Percentiles rank a stretch among this genome's conserved stretches.
Evolutionary conservation across 2,329 filamentous ascomycete genomes (phyloP).

Genomic region (Pezicula radicicola): DNA sequence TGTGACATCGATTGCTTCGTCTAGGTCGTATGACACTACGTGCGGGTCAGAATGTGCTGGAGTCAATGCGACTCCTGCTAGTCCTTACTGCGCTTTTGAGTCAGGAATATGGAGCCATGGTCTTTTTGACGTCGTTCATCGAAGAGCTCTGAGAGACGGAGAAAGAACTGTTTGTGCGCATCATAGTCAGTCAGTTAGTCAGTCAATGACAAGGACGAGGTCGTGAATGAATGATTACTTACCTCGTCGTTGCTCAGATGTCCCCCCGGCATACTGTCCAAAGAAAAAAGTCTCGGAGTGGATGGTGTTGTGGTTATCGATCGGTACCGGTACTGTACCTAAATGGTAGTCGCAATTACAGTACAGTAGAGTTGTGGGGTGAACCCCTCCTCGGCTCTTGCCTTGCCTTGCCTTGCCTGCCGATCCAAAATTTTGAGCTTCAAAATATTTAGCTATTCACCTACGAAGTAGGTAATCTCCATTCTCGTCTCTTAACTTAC

Average conservation of each 20-base stretch:
- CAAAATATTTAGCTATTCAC: neutral
- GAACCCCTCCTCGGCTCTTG: neutral
- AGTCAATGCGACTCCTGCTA: neutral
- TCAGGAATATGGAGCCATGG: constrained; percentile 71
- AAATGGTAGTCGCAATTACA: neutral
- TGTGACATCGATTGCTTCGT: constrained; percentile 33
- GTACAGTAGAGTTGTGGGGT: neutral
- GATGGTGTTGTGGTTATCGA: neutral
- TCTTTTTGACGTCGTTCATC: constrained; percentile 62
- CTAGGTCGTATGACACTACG: constrained; percentile 23
- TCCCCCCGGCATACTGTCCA: constrained; percentile 38
- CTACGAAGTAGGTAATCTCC: neutral
- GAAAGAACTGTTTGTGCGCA: constrained; percentile 63
- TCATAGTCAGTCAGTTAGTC: neutral
- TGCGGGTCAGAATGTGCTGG: constrained; percentile 7
- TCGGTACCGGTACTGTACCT: neutral
- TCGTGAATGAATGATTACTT: constrained; percentile 6
- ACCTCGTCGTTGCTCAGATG: constrained; percentile 63
- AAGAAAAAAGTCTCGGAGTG: constrained; percentile 6
- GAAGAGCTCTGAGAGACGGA: constrained; percentile 65
- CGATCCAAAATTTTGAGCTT: neutral
- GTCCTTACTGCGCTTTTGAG: constrained; percentile 69
- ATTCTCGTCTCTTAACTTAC: neutral
- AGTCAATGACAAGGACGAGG: neutral
- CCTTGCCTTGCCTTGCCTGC: too few species aligned